These are phyloP conservation scores for Polygonum aviculare DNA, from an alignment of 148 eudicot species.

Conservation along the genomic window DNA sequence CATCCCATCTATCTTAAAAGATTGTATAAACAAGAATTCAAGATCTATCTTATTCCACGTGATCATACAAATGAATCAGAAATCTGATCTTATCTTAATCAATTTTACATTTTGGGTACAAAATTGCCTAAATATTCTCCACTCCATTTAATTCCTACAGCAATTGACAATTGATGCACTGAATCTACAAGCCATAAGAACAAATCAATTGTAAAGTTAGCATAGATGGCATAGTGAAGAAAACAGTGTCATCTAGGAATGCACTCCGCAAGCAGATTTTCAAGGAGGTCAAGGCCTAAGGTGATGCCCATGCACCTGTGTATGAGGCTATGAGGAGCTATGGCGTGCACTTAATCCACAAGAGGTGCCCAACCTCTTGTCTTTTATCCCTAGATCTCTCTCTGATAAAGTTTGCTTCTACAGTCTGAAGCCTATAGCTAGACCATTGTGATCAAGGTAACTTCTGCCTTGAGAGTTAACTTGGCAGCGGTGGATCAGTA, in stretches of 20 bases:
- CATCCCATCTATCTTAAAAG: background rate
- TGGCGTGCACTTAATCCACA: background rate
- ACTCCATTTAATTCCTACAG: background rate
- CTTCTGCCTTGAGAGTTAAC: background rate
- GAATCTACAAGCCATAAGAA: background rate
- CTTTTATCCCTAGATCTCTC: background rate
- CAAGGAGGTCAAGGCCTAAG: background rate
- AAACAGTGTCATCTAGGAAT: background rate
- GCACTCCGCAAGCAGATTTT: background rate
- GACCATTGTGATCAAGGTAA: background rate
- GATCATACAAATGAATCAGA: background rate
- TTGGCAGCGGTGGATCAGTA: background rate
- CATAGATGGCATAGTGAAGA: background rate
- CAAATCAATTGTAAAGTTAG: background rate
- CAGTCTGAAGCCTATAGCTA: background rate
- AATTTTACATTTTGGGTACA: background rate
- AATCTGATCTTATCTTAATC: background rate
- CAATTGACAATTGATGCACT: background rate
- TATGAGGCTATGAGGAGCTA: background rate
- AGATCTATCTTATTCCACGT: background rate
- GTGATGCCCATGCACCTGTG: background rate
- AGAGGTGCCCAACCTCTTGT: background rate
- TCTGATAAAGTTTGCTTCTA: background rate
- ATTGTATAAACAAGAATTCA: background rate
- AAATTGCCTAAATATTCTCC: background rate